phyloP scores from a whole-genome alignment of 2,329 filamentous ascomycete genomes.

The Clarireedia paspali region DNA sequence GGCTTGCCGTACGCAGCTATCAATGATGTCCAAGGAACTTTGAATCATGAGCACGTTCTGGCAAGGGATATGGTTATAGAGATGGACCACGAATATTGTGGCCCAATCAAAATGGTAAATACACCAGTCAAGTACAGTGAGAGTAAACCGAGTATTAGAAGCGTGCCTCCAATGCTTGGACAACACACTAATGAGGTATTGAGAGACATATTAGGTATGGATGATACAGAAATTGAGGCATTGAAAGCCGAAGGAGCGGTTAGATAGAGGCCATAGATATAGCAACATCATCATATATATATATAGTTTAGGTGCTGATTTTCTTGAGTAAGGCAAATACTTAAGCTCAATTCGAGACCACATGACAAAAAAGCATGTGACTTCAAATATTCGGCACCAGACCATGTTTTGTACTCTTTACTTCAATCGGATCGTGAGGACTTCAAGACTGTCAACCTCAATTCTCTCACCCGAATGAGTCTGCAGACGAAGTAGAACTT shows the following conservation, averaged over 20 bases:
- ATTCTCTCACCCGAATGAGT: background rate
- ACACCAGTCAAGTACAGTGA: constrained; percentile 93
- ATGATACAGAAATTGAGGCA: constrained; percentile 47
- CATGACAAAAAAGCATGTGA: constrained; percentile 7
- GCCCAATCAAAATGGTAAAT: constrained; percentile 82
- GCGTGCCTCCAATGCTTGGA: constrained; percentile 74
- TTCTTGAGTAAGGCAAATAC: background rate
- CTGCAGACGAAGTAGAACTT: background rate
- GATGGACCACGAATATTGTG: constrained; percentile 75
- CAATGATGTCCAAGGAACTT: constrained; percentile 80
- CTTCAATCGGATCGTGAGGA: background rate
- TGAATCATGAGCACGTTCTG: constrained; percentile 77
- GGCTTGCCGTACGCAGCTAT: constrained; percentile 93
- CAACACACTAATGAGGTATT: constrained; percentile 81
- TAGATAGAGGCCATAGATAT: constrained; percentile 31
- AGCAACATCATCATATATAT: background rate
- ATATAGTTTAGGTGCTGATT: background rate
- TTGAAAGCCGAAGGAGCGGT: constrained; percentile 63
- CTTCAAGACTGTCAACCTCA: background rate
- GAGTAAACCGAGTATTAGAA: constrained; percentile 67
- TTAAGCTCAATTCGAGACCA: constrained; percentile 4
- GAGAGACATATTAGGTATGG: constrained; percentile 52
- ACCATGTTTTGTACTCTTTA: constrained; percentile 8
- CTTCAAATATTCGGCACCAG: constrained; percentile 6
- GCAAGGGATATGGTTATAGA: constrained; percentile 87